These are phyloP conservation scores for Clitopilus hobsonii DNA, from an alignment of 768 basidiomycete genomes.

Conservation along the genomic window DNA sequence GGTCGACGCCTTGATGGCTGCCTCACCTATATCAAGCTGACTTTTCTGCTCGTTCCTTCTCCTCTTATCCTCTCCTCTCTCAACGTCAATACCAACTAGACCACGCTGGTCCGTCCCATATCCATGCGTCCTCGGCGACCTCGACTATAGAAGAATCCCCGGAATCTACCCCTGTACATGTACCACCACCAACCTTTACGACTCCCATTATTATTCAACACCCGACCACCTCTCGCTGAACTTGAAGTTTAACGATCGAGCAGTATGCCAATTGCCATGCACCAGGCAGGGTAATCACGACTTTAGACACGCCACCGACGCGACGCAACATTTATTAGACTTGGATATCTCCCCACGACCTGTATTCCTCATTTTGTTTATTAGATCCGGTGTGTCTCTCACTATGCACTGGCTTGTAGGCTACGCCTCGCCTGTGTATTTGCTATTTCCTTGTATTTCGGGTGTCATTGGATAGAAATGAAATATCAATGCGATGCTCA, in stretches of 20 bases:
- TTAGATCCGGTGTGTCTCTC: background rate
- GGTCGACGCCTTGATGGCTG: background rate
- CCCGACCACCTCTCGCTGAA: background rate
- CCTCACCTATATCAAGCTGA: background rate
- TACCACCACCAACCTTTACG: background rate
- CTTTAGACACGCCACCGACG: background rate
- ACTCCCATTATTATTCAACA: background rate
- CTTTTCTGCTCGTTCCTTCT: background rate
- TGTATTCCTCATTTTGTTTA: background rate
- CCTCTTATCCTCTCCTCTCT: background rate
- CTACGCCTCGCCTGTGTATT: background rate
- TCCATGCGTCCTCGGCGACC: constrained; percentile 1
- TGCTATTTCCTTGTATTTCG: background rate
- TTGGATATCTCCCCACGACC: background rate
- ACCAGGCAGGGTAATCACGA: background rate
- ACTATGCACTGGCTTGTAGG: background rate
- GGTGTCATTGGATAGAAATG: background rate
- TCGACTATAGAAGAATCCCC: background rate
- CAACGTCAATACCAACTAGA: background rate
- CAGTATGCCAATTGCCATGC: background rate
- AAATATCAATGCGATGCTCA: no score
- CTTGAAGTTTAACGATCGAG: background rate
- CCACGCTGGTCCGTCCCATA: background rate
- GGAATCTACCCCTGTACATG: background rate
- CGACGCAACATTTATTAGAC: background rate